Base-by-base conservation (phyloP, 208 protist species). In the Entamoeba histolytica region DNA sequence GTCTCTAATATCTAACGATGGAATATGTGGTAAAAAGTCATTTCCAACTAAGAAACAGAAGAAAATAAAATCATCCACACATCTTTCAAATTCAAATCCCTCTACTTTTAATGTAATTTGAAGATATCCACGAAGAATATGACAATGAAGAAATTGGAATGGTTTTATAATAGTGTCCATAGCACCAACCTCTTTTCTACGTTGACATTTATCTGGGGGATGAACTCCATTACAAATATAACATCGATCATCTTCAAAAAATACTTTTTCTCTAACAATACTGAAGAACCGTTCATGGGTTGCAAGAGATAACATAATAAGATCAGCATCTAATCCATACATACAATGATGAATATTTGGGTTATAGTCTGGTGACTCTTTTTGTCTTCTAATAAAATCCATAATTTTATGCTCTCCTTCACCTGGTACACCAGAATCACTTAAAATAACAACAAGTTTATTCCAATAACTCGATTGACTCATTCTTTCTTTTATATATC, bases 271-370 rank as follows among this genome's bases (percentile, higher is more conserved):
- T 93, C 99, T 96, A 35, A 99, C 94, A 94, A 99, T 98, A 87
- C 95, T 96, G 91, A 99, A 99, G 94, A 99, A 95, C 61, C 97
- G 96, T 95, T 99, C 98, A 95, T 99, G 99, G 19, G 98, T 99
- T 3, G 98, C 97, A 23, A 99, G 94, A 12, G 97, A 96, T 10
- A 99, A 96, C 96, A 99, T 99, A 93, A 99, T 99, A 50, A 99
- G 96, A 96, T 99, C 99, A 15, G 99, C 99, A 95, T 99, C 99
- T 95, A 99, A 97, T 55, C 99, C 99, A 95, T 99, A 52, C 15
- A 94, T 31, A 91, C 31, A 49, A 49, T 94, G 93, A 19, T 44
- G 23, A 14, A 55, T 17, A 49, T 93, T 93, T 49, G 93, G 93
- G 51, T 93, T 91, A 47, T 93, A 93, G 7, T 49, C 4, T 49